phyloP scores from a whole-genome alignment of 2,329 filamentous ascomycete species.

The Furcasterigmium furcatum region DNA sequence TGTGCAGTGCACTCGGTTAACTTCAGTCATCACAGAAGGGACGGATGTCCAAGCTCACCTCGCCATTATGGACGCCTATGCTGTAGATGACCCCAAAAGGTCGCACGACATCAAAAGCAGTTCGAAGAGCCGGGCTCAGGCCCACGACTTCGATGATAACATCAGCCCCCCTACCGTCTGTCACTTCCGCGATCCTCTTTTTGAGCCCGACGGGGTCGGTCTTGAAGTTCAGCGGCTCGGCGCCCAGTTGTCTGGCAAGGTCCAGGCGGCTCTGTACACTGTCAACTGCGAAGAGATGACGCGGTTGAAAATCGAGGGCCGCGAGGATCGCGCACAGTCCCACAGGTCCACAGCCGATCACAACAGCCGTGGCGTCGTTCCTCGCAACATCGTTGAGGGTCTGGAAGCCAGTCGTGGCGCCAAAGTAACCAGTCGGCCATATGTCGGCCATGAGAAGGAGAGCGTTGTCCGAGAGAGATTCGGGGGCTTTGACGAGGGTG shows the following conservation, averaged over 20 bases:
- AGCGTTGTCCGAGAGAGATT: conserved; percentile 66
- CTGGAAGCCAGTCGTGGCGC: conserved; percentile 73
- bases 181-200: conserved; percentile 68
- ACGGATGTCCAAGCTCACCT: conserved; percentile 41
- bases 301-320: conserved; percentile 71
- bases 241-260: conserved; percentile 70
- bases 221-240: conserved; percentile 78
- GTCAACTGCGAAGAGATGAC: conserved; percentile 76
- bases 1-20: not conserved
- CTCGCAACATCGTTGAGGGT: conserved; percentile 56
- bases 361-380: conserved; percentile 66
- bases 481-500: conserved; percentile 70
- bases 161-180: conserved; percentile 79
- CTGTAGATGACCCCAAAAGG: conserved; percentile 73
- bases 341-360: conserved; percentile 83
- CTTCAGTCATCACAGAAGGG: not conserved
- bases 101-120: conserved; percentile 67
- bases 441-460: conserved; percentile 91
- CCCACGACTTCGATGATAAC: conserved; percentile 79
- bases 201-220: conserved; percentile 63
- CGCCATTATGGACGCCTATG: conserved; percentile 72
- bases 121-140: conserved; percentile 63
- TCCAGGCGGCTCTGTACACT: conserved; percentile 72
- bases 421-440: conserved; percentile 84
- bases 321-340: conserved; percentile 81